Base-by-base conservation (phyloP, 2,329 filamentous ascomycete genomes). In the Aspergillus sp. region DNA sequence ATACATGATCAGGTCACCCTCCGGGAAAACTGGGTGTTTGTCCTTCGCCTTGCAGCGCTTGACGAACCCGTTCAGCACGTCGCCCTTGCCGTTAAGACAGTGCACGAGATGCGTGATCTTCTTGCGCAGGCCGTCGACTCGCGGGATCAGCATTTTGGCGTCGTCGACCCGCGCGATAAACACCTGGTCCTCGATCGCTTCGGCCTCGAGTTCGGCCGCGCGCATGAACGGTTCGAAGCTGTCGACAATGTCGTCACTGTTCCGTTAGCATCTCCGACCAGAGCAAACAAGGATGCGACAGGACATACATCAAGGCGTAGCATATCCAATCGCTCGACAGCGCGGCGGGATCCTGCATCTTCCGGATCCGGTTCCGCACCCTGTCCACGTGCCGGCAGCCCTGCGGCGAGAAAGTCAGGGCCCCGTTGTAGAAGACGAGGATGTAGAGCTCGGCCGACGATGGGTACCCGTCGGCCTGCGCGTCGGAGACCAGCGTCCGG, bases 271-370 rank as follows among this genome's bases (percentile, higher is more conserved):
- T 4, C n/a, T 5, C 11, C 15, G 5, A 8, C 8, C 10, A 13
- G 10, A 6, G 6, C 13, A 29, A 14, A 39, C 8, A 10, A 11
- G 5, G 29, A 29, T 6, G 31, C 8, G 8, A 6, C 25, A 12
- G 2, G 33, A 63, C 79, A 67, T 68, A 86, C 80, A 96, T 95
- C 45, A 98, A 69, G 20, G 91, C 91, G 57, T 98, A 98, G 66
- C 91, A 96, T 49, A 96, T 89, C 88, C 91, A 98, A 62, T 96
- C 91, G 45, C 86, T 86, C 50, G 85, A 91, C 25, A 96, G 69
- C 39, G 86, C 78, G 46, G 94, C 80, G 47, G 93, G 94, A 53
- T 96, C 88, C 51, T 93, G 86, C 36, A 96, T 69, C 43, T 83
- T 80, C 8, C 82, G 78, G 47, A 96, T 94, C 51, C 91, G 78